Percentiles rank a stretch among this genome's conserved stretches.
These are phyloP conservation scores for Wickerhamiella domercqiae DNA, from an alignment of 805 yeast genomes.

Conservation along the genomic window DNA sequence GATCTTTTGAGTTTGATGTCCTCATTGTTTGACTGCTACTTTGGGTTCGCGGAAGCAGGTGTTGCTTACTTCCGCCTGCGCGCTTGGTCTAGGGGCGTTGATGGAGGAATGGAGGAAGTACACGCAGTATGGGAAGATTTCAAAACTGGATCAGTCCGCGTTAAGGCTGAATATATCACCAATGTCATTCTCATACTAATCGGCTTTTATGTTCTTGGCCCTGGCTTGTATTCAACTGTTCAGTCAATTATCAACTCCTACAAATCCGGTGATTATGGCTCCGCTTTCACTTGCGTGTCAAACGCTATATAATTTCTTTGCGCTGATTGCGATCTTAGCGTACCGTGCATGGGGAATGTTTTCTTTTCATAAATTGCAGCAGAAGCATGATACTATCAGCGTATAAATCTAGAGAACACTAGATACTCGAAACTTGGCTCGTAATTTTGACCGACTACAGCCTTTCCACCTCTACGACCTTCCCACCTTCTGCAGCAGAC, in stretches of 20 bases:
- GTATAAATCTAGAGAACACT: too few relatives aligned
- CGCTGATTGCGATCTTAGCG: too few relatives aligned
- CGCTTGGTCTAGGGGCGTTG: constrained; percentile 19
- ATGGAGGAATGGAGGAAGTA: constrained; percentile 1
- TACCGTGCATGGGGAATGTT: too few relatives aligned
- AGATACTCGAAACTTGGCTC: too few relatives aligned
- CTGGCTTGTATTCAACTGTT: constrained; percentile 41
- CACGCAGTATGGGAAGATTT: constrained; percentile 22
- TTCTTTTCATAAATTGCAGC: too few relatives aligned
- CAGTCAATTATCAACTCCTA: constrained; percentile 38
- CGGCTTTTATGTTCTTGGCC: constrained; percentile 44
- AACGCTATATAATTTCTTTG: constrained; percentile 27
- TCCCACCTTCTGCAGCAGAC: constrained; percentile 35
- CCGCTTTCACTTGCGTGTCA: constrained; percentile 36
- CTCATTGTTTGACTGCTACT: constrained; percentile 50
- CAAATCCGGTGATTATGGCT: constrained; percentile 34
- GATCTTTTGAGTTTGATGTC: constrained; percentile 44
- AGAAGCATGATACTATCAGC: too few relatives aligned
- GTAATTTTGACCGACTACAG: background rate
- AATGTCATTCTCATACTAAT: constrained; percentile 28
- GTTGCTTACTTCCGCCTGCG: constrained; percentile 29
- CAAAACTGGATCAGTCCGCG: constrained; percentile 19
- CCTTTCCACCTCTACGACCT: constrained; percentile 21
- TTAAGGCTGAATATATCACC: constrained; percentile 27
- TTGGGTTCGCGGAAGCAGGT: constrained; percentile 51